Base-by-base conservation (phyloP, 306 rosid species). In the Luffa aegyptiaca region DNA sequence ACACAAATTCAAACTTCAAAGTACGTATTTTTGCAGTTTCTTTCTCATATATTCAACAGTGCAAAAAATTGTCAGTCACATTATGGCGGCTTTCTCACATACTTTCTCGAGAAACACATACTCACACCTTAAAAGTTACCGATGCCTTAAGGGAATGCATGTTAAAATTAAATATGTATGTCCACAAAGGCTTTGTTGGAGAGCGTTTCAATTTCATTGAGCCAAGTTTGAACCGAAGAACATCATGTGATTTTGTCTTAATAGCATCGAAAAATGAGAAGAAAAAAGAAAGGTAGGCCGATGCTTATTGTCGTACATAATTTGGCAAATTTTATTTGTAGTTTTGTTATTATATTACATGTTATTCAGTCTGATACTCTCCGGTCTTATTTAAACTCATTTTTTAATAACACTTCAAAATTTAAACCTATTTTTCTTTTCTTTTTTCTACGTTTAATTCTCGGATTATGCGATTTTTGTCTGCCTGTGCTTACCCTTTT, bases 301-400 rank as follows among this genome's bases (percentile, higher is more conserved):
- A 72, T 48, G 59, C 59, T 21, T 17, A 72, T 73, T 73, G 78
- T 73, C 78, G 78, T 73, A 73, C 78, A 31, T 73, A 51, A 52
- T 16, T 75, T 75, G 78, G 78, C 63, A 75, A 26, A 75, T 33
- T 35, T 52, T 75, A 75, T 75, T 75, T 75, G 78, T 52, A 51
- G 4, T 35, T 75, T 75, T 33, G 45, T 75, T 75, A 75, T 51
- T 35, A 33, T 33, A 72, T 51, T 75, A 18, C 78, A 16, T 75
- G 10, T 52, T 75, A 51, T 52, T 9, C 78, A 52, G 8, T 75
- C 78, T 52, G 62, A 52, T 73, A 33, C 78, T 74, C 62, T 69
- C 58, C 6, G 20, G 10, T 72, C 17, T 72, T 72, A 11, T 41
- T 44, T 69, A 12, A 55, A 17, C 5, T 21, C 3, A 10, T 45